A percentile compares a stretch with the other conserved stretches of the same genome.
Conservation (phyloP, 345 rosid genomes). For the Moricandia moricandioides region DNA sequence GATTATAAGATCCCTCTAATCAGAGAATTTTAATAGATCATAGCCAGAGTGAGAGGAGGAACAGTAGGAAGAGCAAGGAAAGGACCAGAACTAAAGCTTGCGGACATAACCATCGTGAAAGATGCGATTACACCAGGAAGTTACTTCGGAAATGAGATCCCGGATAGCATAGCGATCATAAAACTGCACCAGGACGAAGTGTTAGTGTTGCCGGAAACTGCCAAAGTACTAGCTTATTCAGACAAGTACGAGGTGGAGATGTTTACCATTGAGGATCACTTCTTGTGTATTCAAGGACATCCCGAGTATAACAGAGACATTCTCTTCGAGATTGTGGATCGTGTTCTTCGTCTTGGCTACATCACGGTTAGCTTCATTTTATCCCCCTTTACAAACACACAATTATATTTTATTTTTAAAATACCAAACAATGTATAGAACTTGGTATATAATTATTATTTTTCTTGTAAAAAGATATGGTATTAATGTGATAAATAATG, state of each 20-base stretch:
- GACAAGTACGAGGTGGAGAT: conserved; percentile 78
- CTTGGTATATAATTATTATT: not conserved
- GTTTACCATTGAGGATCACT: conserved; percentile 54
- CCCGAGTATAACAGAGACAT: conserved; percentile 90
- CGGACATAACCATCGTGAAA: conserved; percentile 56
- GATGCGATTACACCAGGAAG: conserved; percentile 35
- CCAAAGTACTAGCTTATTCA: conserved; percentile 72
- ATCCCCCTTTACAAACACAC: not conserved
- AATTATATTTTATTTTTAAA: not conserved
- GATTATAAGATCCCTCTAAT: not conserved
- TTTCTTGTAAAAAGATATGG: not conserved
- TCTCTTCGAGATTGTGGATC: conserved; percentile 64
- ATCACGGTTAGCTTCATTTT: conserved; percentile 46
- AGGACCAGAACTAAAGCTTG: conserved; percentile 78
- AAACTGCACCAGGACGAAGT: conserved; percentile 90
- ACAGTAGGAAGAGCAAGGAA: conserved; percentile 62
- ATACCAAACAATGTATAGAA: not conserved
- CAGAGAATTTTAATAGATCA: conserved; percentile 40
- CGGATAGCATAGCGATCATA: conserved; percentile 52
- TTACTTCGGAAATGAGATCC: conserved; percentile 45
- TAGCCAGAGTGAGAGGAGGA: conserved; percentile 88
- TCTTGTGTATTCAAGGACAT: conserved; percentile 91
- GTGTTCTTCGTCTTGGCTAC: conserved; percentile 53
- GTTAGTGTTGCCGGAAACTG: conserved; percentile 65
- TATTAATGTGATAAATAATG: not conserved